A percentile compares a stretch with the other conserved stretches of the same genome.
Evolutionary conservation across 2,329 filamentous ascomycete species (phyloP).

Genomic region (Cryphonectria naterciae): DNA sequence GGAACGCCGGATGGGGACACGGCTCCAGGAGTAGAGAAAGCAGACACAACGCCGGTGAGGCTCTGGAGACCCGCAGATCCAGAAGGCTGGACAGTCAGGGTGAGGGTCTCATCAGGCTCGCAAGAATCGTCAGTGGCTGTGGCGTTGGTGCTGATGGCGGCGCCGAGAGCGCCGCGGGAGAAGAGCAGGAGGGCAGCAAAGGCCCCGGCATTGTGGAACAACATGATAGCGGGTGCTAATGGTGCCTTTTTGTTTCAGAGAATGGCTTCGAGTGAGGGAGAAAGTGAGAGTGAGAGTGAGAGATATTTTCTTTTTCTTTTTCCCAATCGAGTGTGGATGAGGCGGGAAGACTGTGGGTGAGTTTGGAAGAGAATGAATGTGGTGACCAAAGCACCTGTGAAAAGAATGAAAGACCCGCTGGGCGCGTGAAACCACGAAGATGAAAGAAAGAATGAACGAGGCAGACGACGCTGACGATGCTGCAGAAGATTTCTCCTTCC

Average conservation of each 20-base stretch:
- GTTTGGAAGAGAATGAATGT: conserved; percentile 22
- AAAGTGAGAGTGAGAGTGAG: not conserved
- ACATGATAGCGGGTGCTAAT: conserved; percentile 10
- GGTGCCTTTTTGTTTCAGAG: not conserved
- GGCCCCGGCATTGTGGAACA: conserved; percentile 25
- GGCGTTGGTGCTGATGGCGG: conserved; percentile 18
- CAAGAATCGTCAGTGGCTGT: conserved; percentile 22
- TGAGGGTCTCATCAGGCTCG: conserved; percentile 25
- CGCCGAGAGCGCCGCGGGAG: conserved; percentile 22
- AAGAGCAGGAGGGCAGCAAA: conserved; percentile 27
- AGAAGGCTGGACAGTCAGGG: conserved; percentile 20
- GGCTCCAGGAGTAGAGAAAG: not conserved
- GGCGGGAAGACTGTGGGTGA: conserved; percentile 6
- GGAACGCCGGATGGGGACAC: not conserved
- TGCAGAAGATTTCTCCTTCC: not conserved
- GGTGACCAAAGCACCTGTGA: conserved; percentile 27
- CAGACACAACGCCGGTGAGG: conserved; percentile 2
- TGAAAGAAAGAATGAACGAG: conserved; percentile 15
- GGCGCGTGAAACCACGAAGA: conserved; percentile 9
- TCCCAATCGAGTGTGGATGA: conserved; percentile 9
- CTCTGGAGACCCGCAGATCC: conserved; percentile 13
- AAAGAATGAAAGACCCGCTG: conserved; percentile 29
- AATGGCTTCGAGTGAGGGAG: not conserved
- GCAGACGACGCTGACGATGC: conserved; percentile 23
- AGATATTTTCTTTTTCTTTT: not conserved